These are phyloP conservation scores for Fusarium torreyae DNA, from an alignment of 2,329 filamentous ascomycete species.

Conservation along the genomic window DNA sequence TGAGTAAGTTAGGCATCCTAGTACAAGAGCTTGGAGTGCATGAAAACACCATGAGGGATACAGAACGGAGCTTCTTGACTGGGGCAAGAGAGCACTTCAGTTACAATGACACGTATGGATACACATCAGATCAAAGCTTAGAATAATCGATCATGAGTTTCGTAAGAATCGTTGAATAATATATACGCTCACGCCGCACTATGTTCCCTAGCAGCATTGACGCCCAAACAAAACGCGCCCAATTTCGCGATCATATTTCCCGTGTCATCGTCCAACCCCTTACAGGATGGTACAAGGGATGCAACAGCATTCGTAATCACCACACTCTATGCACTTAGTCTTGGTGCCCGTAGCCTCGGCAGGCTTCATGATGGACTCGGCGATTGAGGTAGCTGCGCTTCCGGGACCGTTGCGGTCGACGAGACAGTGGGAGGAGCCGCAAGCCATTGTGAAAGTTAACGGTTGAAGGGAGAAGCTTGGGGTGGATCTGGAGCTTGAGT, in stretches of 20 bases:
- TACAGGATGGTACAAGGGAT: constrained; percentile 69
- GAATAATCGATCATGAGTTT: constrained; percentile 10
- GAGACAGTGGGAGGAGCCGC: constrained; percentile 39
- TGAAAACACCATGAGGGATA: not conserved
- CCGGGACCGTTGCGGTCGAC: constrained; percentile 62
- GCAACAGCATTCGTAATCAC: constrained; percentile 65
- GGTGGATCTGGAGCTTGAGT: constrained; percentile 12
- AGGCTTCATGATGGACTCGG: constrained; percentile 67
- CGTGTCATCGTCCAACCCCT: not conserved
- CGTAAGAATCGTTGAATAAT: constrained; percentile 15
- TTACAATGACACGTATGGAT: not conserved
- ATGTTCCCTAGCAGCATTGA: constrained; percentile 7
- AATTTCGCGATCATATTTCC: not conserved
- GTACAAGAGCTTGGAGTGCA: not conserved
- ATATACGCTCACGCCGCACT: constrained; percentile 17
- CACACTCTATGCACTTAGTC: constrained; percentile 50
- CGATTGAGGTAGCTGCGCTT: constrained; percentile 64
- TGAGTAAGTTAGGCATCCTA: not conserved
- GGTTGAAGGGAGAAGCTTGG: constrained; percentile 5
- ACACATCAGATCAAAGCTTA: not conserved
- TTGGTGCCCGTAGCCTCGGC: constrained; percentile 59
- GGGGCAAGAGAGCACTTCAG: not conserved
- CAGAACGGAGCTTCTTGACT: not conserved
- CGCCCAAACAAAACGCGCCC: constrained; percentile 14
- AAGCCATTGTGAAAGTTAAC: constrained; percentile 45